Conservation (phyloP, 164 flowering plant species). For the Euptelea pleiosperma region DNA sequence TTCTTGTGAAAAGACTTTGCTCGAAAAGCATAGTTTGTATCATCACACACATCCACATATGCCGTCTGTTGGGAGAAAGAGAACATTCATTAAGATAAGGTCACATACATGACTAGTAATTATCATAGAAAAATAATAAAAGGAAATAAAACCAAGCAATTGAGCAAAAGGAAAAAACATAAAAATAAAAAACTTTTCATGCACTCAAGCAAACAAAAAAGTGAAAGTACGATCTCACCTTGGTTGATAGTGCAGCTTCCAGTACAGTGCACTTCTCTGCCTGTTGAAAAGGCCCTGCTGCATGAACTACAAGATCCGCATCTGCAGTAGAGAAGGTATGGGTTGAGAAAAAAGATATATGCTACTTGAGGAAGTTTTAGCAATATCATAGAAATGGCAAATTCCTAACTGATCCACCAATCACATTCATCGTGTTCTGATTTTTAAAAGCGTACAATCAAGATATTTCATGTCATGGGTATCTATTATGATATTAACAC, state of each 20-base stretch:
- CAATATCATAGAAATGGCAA: not conserved
- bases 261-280: conserved; percentile 75
- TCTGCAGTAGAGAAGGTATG: conserved; percentile 36
- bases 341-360: not conserved
- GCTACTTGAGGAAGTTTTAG: not conserved
- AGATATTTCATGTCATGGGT: no score
- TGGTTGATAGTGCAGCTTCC: conserved; percentile 88
- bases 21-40: conserved; percentile 62
- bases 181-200: not conserved
- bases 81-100: conserved; percentile 5
- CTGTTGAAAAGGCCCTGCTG: conserved; percentile 96
- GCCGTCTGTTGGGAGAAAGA: conserved; percentile 59
- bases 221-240: conserved; percentile 51
- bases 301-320: conserved; percentile 89
- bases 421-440: not conserved
- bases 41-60: conserved; percentile 95
- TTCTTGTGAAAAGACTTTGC: conserved; percentile 70
- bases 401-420: not conserved
- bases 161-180: not conserved
- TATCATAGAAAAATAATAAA: not conserved
- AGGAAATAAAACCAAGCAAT: not conserved
- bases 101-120: not conserved
- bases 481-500: no score
- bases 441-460: not conserved
- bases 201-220: not conserved